Evolutionary conservation across 352 stramenopile genomes (phyloP).

Genomic region (Phytophthora chlamydospora): DNA sequence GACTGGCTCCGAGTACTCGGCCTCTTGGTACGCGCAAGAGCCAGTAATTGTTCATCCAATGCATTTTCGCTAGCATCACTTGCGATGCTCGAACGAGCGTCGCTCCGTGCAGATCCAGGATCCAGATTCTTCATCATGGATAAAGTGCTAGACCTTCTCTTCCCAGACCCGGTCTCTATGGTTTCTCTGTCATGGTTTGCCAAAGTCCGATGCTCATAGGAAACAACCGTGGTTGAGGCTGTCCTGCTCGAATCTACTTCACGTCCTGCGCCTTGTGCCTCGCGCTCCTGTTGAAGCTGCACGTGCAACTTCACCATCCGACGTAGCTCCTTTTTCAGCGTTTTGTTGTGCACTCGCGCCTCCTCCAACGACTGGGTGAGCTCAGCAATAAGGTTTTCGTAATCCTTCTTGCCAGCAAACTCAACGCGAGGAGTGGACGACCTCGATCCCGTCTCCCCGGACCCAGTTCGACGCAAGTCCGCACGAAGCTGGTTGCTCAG

Average conservation of each 20-base stretch:
- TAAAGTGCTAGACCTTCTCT: conserved; percentile 51
- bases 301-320: conserved; percentile 75
- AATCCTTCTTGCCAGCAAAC: conserved; percentile 73
- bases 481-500: conserved; percentile 78
- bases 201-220: too few relatives aligned
- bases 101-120: conserved; percentile 3
- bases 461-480: conserved; percentile 57
- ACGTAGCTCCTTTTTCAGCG: conserved; percentile 82
- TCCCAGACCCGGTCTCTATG: conserved; percentile 1
- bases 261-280: conserved; percentile 5
- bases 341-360: conserved; percentile 73
- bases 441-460: conserved; percentile 16
- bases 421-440: conserved; percentile 29
- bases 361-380: conserved; percentile 78
- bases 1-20: conserved; percentile 13
- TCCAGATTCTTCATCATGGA: conserved; percentile 72
- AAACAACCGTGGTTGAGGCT: too few relatives aligned
- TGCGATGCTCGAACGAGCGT: conserved; percentile 17
- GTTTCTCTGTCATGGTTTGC: too few relatives aligned
- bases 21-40: conserved; percentile 50
- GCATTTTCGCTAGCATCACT: conserved; percentile 20
- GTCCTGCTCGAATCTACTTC: not conserved
- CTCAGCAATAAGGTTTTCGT: conserved; percentile 72
- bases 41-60: conserved; percentile 62
- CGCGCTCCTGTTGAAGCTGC: conserved; percentile 34